Evolutionary conservation across 108 stramenopile species (phyloP).

Genomic region (Cyclostephanos invisitatus): DNA sequence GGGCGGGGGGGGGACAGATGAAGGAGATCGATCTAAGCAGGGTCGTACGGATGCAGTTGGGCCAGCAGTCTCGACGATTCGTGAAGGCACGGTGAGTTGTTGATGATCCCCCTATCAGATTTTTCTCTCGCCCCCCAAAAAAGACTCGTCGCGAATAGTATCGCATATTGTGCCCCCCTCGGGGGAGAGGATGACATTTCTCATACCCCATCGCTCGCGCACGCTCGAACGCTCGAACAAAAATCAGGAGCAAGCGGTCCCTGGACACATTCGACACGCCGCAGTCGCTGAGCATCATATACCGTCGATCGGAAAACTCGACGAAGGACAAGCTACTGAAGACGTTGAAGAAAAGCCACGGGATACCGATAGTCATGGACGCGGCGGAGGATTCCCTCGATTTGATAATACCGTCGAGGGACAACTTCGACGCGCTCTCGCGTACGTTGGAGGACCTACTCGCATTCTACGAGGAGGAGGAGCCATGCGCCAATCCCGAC

Average conservation of each 20-base stretch:
- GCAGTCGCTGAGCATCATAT: slow-evolving; percentile 36
- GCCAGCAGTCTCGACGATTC: slow-evolving; percentile 72
- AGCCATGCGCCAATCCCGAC: slow-evolving; percentile 24
- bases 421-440: slow-evolving; percentile 51
- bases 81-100: slow-evolving; percentile 41
- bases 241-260: slow-evolving; percentile 13
- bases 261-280: neutral
- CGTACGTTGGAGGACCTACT: slow-evolving; percentile 61
- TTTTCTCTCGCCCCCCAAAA: no score
- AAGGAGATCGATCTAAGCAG: slow-evolving; percentile 62
- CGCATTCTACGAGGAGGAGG: slow-evolving; percentile 43
- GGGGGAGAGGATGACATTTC: no score
- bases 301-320: slow-evolving; percentile 24
- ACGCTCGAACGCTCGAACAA: neutral
- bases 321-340: slow-evolving; percentile 30
- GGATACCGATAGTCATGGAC: slow-evolving; percentile 21
- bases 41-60: slow-evolving; percentile 68
- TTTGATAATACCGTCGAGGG: slow-evolving; percentile 59
- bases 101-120: no score
- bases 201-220: no score
- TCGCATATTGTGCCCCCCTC: no score
- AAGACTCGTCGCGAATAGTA: no score
- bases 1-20: slow-evolving; percentile 11
- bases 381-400: slow-evolving; percentile 65
- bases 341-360: slow-evolving; percentile 21